phyloP scores from a whole-genome alignment of 2,329 filamentous ascomycete species.

The Fusarium pilosicola region DNA sequence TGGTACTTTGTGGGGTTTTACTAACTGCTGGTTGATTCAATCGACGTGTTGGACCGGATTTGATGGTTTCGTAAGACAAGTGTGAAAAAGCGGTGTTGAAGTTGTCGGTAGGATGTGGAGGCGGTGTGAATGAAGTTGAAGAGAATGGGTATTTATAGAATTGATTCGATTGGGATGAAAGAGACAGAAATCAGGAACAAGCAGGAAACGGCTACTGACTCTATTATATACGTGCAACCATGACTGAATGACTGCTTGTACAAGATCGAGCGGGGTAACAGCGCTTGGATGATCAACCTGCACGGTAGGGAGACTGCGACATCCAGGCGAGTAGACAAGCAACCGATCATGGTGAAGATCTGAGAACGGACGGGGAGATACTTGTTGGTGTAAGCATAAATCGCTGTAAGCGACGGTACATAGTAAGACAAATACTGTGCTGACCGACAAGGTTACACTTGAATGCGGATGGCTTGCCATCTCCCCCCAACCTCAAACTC shows the following conservation, averaged over 20 bases:
- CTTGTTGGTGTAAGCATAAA: not conserved
- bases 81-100: not conserved
- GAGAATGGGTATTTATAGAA: not conserved
- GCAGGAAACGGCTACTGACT: conserved; percentile 9
- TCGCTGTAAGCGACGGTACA: conserved; percentile 14
- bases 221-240: conserved; percentile 32
- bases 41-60: not conserved
- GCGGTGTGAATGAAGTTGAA: not conserved
- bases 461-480: conserved; percentile 29
- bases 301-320: conserved; percentile 13
- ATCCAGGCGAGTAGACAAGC: conserved; percentile 12
- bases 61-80: not conserved
- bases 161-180: conserved; percentile 13
- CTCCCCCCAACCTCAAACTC: conserved; percentile 32
- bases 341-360: not conserved
- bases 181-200: not conserved
- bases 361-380: conserved; percentile 1
- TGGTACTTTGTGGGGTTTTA: not conserved
- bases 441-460: conserved; percentile 32
- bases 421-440: conserved; percentile 34
- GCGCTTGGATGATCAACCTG: conserved; percentile 34
- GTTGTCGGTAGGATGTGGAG: not conserved
- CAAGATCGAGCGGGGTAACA: conserved; percentile 41
- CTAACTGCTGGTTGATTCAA: conserved; percentile 25
- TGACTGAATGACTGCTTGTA: conserved; percentile 17